Percentiles rank a stretch among this genome's conserved stretches.
Evolutionary conservation across 306 rosid species (phyloP).

Genomic region (Cucumis cinereus): DNA sequence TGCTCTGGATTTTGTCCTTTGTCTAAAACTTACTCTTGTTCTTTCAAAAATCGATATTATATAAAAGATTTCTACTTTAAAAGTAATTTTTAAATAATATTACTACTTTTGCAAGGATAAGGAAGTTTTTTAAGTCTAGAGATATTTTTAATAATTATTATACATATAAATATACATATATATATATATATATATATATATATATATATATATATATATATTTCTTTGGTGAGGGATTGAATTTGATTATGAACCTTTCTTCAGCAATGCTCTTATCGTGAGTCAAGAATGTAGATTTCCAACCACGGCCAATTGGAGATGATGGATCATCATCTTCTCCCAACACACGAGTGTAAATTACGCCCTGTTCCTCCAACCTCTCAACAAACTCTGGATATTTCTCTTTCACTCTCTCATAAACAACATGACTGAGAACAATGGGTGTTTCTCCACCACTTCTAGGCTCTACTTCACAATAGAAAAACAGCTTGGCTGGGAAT

Average conservation of each 20-base stretch:
- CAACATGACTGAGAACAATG: slow-evolving; percentile 66
- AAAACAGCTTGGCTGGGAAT: slow-evolving; percentile 66
- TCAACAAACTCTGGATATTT: slow-evolving; percentile 59
- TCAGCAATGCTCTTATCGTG: slow-evolving; percentile 53
- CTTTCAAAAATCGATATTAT: neutral
- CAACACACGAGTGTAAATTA: slow-evolving; percentile 56
- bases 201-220: too few species aligned
- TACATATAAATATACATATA: too few species aligned
- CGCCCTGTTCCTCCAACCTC: slow-evolving; percentile 52
- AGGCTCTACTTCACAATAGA: slow-evolving; percentile 84
- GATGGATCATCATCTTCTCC: slow-evolving; percentile 69
- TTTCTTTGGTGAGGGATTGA: neutral
- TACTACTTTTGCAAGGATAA: too few species aligned
- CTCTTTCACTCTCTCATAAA: slow-evolving; percentile 59
- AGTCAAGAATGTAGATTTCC: slow-evolving; percentile 91
- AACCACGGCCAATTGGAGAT: slow-evolving; percentile 86
- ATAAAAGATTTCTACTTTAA: too few species aligned
- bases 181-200: too few species aligned
- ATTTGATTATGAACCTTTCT: slow-evolving; percentile 44
- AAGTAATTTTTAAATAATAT: too few species aligned
- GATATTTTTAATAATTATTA: too few species aligned
- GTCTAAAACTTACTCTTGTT: too few species aligned
- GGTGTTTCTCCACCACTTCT: slow-evolving; percentile 81
- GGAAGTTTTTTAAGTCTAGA: too few species aligned
- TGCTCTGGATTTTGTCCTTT: too few species aligned